Base-by-base conservation (phyloP, 192 early-diverging fungal genomes). In the Haplosporangium gracile region DNA sequence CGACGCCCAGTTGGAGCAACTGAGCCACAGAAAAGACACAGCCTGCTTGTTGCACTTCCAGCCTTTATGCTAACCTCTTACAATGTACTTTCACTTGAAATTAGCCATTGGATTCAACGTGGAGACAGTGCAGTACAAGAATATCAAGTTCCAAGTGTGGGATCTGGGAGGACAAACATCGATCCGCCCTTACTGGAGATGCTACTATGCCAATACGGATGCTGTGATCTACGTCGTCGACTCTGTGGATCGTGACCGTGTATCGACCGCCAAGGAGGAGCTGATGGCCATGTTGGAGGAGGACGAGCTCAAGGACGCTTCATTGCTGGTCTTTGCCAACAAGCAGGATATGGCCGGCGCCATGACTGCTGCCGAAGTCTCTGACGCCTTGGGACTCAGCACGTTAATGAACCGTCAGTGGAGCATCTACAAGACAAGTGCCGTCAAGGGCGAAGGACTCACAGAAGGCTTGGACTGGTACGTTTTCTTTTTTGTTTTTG, bases 71-170 rank as follows among this genome's bases (percentile, higher is more conserved):
- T 51, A 6, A 51, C 18, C 49, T 2, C 16, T 22, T 5, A 51
- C 65, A 26, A 68, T 29, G 39, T 22, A 10, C 34, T 1, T 26
- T 26, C 24, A 10, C 55, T 2, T n/a, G 55, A 43, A 53, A 77
- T 53, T 77, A 91, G 90, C 95, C 15, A 95, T 95, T 69, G 95
- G 94, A 76, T 96, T 95, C 83, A 96, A 95, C 86, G 96, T 98
- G 34, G 98, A 98, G 85, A 98, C 98, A 15, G 96, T 99, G 53
- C 92, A 93, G 45, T 98, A 97, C 91, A 99, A 98, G 78, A 99
- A 99, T 90, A 96, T 99, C 88, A 98, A 98, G 89, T 99, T 99
- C 92, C 97, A 98, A 91, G 98, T 98, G 63, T 97, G 98, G 98
- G 97, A 99, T 90, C 87, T 98, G 60, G 97, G 97, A 57, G 97